These are phyloP conservation scores for Sisymbrium irio DNA, from an alignment of 345 rosid species.

Conservation along the genomic window DNA sequence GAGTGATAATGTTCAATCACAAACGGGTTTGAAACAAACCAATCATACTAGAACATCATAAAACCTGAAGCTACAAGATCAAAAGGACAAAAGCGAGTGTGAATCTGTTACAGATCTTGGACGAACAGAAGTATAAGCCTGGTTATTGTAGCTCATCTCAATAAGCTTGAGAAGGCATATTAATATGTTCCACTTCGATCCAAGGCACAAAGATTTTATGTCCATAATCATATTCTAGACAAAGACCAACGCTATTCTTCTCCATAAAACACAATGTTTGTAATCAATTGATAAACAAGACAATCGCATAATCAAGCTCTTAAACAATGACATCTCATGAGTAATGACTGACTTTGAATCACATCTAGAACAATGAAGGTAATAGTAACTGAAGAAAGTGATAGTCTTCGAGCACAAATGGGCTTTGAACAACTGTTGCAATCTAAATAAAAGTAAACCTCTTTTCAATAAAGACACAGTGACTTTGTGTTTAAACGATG, in stretches of 20 bases:
- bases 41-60: neutral
- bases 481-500: neutral
- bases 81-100: neutral
- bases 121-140: neutral
- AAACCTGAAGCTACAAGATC: neutral
- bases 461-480: neutral
- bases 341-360: neutral
- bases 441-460: neutral
- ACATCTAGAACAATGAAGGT: neutral
- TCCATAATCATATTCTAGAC: too few relatives aligned
- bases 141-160: neutral
- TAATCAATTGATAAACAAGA: neutral
- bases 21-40: constrained; percentile 1
- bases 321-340: neutral
- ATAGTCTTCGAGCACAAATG: constrained; percentile 13
- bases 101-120: neutral
- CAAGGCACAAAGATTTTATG: neutral
- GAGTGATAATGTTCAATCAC: neutral
- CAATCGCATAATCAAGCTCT: neutral
- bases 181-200: neutral
- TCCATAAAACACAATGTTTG: neutral
- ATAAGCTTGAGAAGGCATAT: neutral
- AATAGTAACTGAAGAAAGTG: neutral
- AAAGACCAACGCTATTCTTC: neutral
- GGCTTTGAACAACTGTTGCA: constrained; percentile 1